These are phyloP conservation scores for Dactylellina drechsleri DNA, from an alignment of 2,329 filamentous ascomycete species.

Conservation along the genomic window DNA sequence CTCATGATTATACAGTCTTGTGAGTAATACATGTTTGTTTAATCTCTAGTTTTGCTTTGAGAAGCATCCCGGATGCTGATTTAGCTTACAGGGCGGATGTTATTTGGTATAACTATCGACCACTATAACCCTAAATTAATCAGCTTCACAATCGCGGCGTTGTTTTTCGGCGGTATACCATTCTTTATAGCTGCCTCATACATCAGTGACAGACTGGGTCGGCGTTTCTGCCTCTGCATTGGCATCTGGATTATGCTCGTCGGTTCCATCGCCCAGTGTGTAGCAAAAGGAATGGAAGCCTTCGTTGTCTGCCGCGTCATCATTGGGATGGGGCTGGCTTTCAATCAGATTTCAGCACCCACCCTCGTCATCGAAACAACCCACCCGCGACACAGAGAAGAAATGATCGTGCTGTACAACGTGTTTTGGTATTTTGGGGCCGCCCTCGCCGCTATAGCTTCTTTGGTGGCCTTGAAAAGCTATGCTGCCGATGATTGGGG, in stretches of 20 bases:
- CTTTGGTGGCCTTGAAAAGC: not conserved
- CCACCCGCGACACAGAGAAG: slow-evolving; percentile 16
- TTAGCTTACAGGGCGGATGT: too few species aligned
- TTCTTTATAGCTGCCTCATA: slow-evolving; percentile 6
- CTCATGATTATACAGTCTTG: slow-evolving; percentile 22
- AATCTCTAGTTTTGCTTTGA: too few species aligned
- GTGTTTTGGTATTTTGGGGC: slow-evolving; percentile 38
- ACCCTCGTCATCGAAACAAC: slow-evolving; percentile 28
- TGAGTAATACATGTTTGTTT: slow-evolving; percentile 8
- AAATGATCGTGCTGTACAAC: slow-evolving; percentile 28
- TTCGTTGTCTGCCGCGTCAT: slow-evolving; percentile 11
- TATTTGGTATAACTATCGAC: slow-evolving; percentile 3
- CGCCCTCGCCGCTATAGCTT: not conserved
- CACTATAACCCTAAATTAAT: not conserved
- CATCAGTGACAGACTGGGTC: slow-evolving; percentile 18
- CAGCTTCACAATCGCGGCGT: slow-evolving; percentile 2
- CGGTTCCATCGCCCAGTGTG: not conserved
- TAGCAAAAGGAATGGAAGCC: not conserved
- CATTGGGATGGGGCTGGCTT: slow-evolving; percentile 25
- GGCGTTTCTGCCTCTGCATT: not conserved
- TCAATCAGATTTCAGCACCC: slow-evolving; percentile 34
- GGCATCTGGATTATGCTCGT: slow-evolving; percentile 14
- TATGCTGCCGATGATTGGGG: slow-evolving; percentile 1
- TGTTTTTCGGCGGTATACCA: slow-evolving; percentile 7
- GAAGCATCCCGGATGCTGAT: too few species aligned